A percentile compares a stretch with the other conserved stretches of the same genome.
Conservation (phyloP, 805 yeast genomes). For the Priceomyces carsonii region DNA sequence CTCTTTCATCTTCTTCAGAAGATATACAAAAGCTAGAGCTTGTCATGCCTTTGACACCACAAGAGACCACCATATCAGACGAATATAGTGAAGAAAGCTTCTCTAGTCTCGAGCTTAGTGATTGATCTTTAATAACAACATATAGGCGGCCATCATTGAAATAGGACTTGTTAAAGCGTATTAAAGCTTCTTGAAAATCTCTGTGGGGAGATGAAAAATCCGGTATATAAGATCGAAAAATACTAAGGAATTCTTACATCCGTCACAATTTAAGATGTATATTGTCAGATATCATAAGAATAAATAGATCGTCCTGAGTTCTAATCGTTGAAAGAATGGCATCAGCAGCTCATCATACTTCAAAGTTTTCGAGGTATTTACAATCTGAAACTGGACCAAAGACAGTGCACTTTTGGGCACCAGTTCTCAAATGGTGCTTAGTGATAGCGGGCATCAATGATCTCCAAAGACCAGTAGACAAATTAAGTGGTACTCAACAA, state of each 20-base stretch:
- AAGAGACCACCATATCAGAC: neutral
- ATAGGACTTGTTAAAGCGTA: no score
- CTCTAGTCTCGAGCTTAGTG: no score
- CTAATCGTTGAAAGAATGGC: constrained; percentile 19
- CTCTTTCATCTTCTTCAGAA: neutral
- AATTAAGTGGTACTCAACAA: constrained; percentile 86
- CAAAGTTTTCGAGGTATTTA: constrained; percentile 68
- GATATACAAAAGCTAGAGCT: constrained; percentile 4
- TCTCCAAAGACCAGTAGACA: constrained; percentile 86
- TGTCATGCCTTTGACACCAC: neutral
- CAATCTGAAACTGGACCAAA: constrained; percentile 92
- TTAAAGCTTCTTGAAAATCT: no score
- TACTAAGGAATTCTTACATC: no score
- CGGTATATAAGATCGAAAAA: no score
- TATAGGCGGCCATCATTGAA: no score
- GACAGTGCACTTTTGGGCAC: constrained; percentile 97
- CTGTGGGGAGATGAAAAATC: no score
- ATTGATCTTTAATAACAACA: no score
- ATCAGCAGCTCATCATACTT: constrained; percentile 33
- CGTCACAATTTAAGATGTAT: no score
- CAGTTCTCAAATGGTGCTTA: constrained; percentile 71
- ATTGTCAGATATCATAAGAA: no score
- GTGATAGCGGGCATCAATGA: constrained; percentile 92
- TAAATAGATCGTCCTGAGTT: neutral
- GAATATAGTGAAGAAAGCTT: no score